phyloP scores from a whole-genome alignment of 2,329 filamentous ascomycete genomes.

The Emmonsiellopsis sp. region DNA sequence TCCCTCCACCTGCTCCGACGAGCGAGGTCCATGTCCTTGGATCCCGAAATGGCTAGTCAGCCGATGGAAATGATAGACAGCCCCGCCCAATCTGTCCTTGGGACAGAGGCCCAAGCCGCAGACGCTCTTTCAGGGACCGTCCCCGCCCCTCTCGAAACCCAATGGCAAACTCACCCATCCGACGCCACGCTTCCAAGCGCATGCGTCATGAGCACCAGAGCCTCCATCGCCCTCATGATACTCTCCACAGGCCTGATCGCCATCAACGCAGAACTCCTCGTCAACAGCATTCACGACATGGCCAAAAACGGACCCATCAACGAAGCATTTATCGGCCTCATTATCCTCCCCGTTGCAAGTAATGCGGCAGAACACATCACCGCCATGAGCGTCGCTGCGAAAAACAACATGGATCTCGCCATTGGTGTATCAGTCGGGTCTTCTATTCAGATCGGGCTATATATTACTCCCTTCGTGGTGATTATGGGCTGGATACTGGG shows the following conservation, averaged over 20 bases:
- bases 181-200: neutral
- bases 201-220: conserved; percentile 9
- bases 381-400: conserved; percentile 67
- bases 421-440: conserved; percentile 74
- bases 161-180: too few relatives aligned
- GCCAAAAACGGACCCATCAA: conserved; percentile 52
- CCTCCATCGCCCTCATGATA: conserved; percentile 47
- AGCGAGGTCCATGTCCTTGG: neutral
- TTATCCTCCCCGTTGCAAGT: conserved; percentile 73
- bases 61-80: too few relatives aligned
- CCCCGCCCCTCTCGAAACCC: too few relatives aligned
- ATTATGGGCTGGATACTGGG: conserved; percentile 71
- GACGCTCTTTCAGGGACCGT: too few relatives aligned
- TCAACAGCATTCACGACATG: conserved; percentile 62
- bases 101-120: too few relatives aligned
- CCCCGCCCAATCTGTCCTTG: too few relatives aligned
- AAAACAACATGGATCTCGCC: conserved; percentile 78
- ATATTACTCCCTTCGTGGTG: conserved; percentile 67
- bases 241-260: conserved; percentile 51
- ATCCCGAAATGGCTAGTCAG: neutral
- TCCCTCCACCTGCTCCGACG: neutral
- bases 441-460: conserved; percentile 68
- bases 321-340: conserved; percentile 69
- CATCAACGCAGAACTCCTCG: conserved; percentile 61
- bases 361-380: conserved; percentile 78